Conservation (phyloP, 805 yeast genomes). For the Candida boidinii region DNA sequence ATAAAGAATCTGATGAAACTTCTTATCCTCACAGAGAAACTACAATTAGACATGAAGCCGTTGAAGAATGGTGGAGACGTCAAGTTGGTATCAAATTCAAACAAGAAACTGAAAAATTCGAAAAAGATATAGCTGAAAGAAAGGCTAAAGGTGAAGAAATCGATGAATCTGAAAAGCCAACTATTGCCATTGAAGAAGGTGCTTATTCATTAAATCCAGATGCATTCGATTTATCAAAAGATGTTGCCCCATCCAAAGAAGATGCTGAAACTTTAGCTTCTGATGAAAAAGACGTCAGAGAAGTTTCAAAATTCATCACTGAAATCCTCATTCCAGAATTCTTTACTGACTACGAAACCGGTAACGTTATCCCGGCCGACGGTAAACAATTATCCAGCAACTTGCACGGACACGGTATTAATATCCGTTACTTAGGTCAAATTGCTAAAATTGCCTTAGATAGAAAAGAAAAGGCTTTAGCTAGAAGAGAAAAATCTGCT, state of each 20-base stretch:
- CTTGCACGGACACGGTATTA: constrained; percentile 79
- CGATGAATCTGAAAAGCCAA: constrained; percentile 33
- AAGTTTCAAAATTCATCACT: constrained; percentile 56
- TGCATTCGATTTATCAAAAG: constrained; percentile 44
- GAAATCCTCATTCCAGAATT: constrained; percentile 54
- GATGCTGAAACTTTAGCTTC: constrained; percentile 26
- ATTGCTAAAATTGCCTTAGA: constrained; percentile 29
- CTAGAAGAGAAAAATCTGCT: constrained; percentile 13
- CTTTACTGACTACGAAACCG: constrained; percentile 40
- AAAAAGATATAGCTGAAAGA: constrained; percentile 10
- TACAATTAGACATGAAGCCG: constrained; percentile 77
- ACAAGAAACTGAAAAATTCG: constrained; percentile 38
- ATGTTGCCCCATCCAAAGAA: constrained; percentile 28
- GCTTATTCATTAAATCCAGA: constrained; percentile 71
- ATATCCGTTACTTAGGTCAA: constrained; percentile 77
- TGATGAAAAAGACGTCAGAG: constrained; percentile 62
- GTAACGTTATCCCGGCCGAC: constrained; percentile 72
- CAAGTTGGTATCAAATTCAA: constrained; percentile 48
- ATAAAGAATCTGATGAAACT: constrained; percentile 29
- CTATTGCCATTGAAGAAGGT: constrained; percentile 43
- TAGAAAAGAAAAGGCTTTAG: constrained; percentile 14
- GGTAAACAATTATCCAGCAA: constrained; percentile 63
- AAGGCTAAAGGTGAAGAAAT: constrained; percentile 19
- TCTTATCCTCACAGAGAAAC: constrained; percentile 79
- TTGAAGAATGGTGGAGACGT: constrained; percentile 82